phyloP scores from a whole-genome alignment of 306 rosid genomes.

The Delonix regia region DNA sequence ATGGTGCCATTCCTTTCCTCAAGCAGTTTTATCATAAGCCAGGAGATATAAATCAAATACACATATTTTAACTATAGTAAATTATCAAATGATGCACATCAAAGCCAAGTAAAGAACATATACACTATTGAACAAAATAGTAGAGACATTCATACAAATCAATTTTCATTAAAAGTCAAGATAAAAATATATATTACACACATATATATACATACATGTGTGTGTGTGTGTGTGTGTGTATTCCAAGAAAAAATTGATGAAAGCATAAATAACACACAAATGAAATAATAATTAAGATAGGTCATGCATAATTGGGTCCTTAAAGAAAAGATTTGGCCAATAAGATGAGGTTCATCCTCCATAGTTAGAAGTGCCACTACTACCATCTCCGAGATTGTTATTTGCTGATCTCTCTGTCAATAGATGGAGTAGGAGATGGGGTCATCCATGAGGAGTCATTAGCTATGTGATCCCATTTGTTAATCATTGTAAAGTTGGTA shows the following conservation, averaged over 20 bases:
- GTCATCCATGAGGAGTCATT: constrained; percentile 45
- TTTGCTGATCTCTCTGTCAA: constrained; percentile 10
- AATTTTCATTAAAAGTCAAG: constrained; percentile 14
- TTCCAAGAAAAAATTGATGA: constrained; percentile 1
- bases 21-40: background rate
- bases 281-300: constrained; percentile 43
- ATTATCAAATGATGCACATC: background rate
- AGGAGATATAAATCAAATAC: constrained; percentile 1
- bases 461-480: constrained; percentile 49
- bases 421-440: constrained; percentile 26
- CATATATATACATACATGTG: background rate
- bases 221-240: background rate
- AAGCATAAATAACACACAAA: constrained; percentile 27
- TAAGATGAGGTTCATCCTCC: constrained; percentile 56
- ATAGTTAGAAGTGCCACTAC: constrained; percentile 61
- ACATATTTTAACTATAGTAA: too few relatives aligned
- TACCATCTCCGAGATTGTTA: constrained; percentile 51
- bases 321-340: constrained; percentile 64
- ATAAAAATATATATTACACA: constrained; percentile 39
- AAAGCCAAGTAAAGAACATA: constrained; percentile 18
- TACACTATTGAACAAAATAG: constrained; percentile 19
- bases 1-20: background rate
- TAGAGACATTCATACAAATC: constrained; percentile 8
- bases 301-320: constrained; percentile 50
- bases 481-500: constrained; percentile 48